Conservation (phyloP, 257 asterid species). For the Verbascum thapsus region DNA sequence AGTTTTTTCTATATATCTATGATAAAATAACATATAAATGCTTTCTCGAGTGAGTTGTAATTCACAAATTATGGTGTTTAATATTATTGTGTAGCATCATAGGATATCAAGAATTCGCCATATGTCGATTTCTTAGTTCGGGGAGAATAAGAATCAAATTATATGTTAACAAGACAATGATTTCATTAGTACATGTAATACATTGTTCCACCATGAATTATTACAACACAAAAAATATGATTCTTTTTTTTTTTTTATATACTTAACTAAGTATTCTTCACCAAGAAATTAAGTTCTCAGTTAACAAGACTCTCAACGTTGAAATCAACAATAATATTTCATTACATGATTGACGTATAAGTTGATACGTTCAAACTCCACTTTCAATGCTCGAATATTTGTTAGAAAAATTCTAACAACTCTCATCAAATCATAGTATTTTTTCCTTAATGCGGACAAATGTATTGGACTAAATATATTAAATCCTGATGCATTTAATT, state of each 20-base stretch:
- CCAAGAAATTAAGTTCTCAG: not conserved
- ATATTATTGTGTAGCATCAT: no score
- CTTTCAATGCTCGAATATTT: constrained; percentile 23
- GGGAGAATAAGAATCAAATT: not conserved
- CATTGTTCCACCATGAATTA: not conserved
- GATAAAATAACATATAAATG: no score
- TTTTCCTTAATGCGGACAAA: constrained; percentile 25
- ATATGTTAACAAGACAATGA: constrained; percentile 11
- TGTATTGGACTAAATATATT: no score
- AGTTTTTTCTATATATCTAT: not conserved
- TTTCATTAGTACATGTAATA: not conserved
- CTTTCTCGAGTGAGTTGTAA: not conserved
- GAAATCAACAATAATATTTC: constrained; percentile 18
- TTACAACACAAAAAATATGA: not conserved
- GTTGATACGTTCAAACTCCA: constrained; percentile 32
- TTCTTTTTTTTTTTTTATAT: no score
- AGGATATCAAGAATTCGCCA: constrained; percentile 25
- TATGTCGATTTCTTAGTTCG: constrained; percentile 29
- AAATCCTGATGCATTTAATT: no score
- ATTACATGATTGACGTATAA: not conserved
- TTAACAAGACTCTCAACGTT: constrained; percentile 16
- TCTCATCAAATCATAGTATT: constrained; percentile 5
- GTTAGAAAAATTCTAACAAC: not conserved
- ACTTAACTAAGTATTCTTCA: no score
- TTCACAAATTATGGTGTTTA: constrained; percentile 2